Percentiles rank a stretch among this genome's conserved stretches.
phyloP scores from a whole-genome alignment of 768 basidiomycete genomes.

The Mycena crocata region DNA sequence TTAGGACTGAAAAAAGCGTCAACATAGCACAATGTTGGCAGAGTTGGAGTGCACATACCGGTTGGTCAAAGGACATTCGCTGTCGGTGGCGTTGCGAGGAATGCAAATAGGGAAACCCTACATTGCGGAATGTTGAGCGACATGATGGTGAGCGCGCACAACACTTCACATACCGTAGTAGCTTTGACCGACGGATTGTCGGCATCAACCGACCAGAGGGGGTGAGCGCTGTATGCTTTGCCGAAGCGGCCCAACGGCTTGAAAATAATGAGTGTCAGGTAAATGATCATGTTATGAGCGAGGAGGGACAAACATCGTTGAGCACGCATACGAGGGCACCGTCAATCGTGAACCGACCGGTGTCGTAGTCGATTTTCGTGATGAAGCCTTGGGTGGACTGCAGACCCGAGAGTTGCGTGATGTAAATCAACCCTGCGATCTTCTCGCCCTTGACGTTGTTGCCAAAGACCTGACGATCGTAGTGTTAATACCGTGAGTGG shows the following conservation, averaged over 20 bases:
- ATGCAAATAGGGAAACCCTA: constrained; percentile 23
- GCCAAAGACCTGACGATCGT: constrained; percentile 6
- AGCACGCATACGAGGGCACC: neutral
- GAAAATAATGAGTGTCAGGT: neutral
- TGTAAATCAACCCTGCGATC: constrained; percentile 18
- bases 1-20: neutral
- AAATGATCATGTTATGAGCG: neutral
- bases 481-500: neutral
- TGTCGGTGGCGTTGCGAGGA: constrained; percentile 18
- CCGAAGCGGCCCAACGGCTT: constrained; percentile 8
- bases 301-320: neutral
- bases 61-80: constrained; percentile 15
- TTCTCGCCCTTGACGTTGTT: constrained; percentile 7
- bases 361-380: neutral
- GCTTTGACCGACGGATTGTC: constrained; percentile 12
- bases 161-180: constrained; percentile 1
- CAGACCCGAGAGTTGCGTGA: neutral
- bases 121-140: neutral
- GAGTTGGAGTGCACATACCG: neutral
- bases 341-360: constrained; percentile 5
- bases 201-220: constrained; percentile 22
- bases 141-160: neutral
- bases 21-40: neutral
- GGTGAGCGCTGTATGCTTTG: neutral
- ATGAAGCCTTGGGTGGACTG: constrained; percentile 15